Percentiles rank a stretch among this genome's conserved stretches.
Evolutionary conservation across 768 basidiomycete species (phyloP).

Genomic region (Tylopilus sp.): DNA sequence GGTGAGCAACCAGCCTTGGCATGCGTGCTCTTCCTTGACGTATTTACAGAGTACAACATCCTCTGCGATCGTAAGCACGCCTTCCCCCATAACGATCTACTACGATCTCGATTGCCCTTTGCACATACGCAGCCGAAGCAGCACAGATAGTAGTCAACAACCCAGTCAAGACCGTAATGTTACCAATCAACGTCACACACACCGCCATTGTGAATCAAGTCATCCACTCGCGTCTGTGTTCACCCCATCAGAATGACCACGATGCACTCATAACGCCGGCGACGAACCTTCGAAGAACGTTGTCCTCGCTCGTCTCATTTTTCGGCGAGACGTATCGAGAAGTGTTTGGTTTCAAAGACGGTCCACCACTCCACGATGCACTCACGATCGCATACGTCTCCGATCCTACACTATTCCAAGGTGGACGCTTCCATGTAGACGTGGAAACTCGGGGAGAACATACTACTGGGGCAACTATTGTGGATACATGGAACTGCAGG

Average conservation of each 20-base stretch:
- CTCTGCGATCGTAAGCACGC: constrained; percentile 70
- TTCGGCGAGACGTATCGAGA: constrained; percentile 71
- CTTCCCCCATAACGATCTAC: neutral
- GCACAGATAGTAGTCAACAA: constrained; percentile 76
- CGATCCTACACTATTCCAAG: constrained; percentile 60
- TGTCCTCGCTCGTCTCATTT: constrained; percentile 71
- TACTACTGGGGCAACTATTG: constrained; percentile 73
- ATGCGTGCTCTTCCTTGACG: neutral
- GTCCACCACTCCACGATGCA: constrained; percentile 86
- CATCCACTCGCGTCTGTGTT: constrained; percentile 53
- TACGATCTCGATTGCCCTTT: neutral
- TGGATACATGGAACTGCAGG: constrained; percentile 70
- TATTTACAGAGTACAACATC: constrained; percentile 68
- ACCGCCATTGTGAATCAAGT: constrained; percentile 67
- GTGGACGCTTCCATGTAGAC: constrained; percentile 71
- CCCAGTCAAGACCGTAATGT: constrained; percentile 68
- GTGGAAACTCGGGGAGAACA: constrained; percentile 70
- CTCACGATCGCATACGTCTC: constrained; percentile 77
- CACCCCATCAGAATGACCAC: constrained; percentile 33
- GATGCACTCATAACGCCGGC: constrained; percentile 17
- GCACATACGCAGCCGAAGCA: constrained; percentile 58
- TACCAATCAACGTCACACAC: constrained; percentile 88
- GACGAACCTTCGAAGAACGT: constrained; percentile 60
- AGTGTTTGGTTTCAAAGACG: constrained; percentile 78
- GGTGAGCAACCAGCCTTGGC: constrained; percentile 34